Evolutionary conservation across 345 rosid species (phyloP).

Genomic region (Nephelium lappaceum): DNA sequence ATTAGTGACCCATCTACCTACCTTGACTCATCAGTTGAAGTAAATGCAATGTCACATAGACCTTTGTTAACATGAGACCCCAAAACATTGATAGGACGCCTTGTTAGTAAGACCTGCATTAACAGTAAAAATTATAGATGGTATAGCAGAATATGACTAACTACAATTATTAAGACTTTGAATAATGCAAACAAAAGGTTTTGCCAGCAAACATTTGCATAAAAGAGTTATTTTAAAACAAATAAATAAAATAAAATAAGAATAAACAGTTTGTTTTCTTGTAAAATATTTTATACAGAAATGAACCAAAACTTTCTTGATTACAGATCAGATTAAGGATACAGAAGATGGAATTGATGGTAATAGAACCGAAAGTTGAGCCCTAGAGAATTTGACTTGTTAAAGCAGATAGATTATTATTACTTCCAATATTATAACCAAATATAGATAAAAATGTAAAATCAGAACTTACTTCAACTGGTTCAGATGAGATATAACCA

Average conservation of each 20-base stretch:
- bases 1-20: slow-evolving; percentile 23
- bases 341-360: neutral
- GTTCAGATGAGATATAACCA: slow-evolving; percentile 75
- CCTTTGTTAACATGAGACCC: slow-evolving; percentile 59
- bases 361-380: neutral
- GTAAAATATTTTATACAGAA: neutral
- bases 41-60: slow-evolving; percentile 71
- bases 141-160: neutral
- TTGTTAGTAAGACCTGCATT: slow-evolving; percentile 67
- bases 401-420: neutral
- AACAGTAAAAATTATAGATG: slow-evolving; percentile 18
- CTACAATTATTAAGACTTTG: neutral
- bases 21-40: slow-evolving; percentile 62
- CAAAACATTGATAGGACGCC: slow-evolving; percentile 44
- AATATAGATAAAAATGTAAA: slow-evolving; percentile 16
- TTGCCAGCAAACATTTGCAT: neutral
- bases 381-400: neutral
- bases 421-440: neutral
- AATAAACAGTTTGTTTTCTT: neutral
- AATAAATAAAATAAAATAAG: neutral
- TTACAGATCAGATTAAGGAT: neutral
- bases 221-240: neutral
- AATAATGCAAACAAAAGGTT: neutral
- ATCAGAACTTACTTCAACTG: slow-evolving; percentile 59
- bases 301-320: neutral